Evolutionary conservation across 345 rosid species (phyloP), one percentile per base, ranked within the genome.

Genomic region (Ceriops decandra): DNA sequence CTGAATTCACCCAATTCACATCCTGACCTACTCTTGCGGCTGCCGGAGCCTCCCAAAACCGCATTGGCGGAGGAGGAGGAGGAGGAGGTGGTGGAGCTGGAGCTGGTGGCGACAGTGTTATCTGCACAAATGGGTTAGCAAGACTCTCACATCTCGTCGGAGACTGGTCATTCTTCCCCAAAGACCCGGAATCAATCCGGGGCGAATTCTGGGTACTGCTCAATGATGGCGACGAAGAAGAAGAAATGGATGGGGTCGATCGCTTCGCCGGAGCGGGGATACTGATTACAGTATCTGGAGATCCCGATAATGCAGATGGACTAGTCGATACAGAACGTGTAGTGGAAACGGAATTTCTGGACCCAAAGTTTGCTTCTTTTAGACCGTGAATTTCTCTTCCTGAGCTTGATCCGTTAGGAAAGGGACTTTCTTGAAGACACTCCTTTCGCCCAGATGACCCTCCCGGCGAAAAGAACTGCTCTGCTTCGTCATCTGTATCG

Each of bases 31-130:
- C 26, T 7, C 63, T 65, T 19, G 15, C 28, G 4, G 52, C 73
- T n/a, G 38, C 81, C 10, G 89, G 84, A 59, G 67, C 59, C 76
- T 84, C 90, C 87, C 82, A 85, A 60, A 85, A 79, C 27, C 82
- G 82, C 1, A 75, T 68, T n/a, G 91, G 97, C 0, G 90, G 92
- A 30, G 71, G 97, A 0, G 90, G 92, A 33, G 71, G 85, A 1
- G 86, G 89, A 9, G 90, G 90, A 0, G 96, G 97, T 0, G 92
- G 90, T 0, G 97, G 98, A 0, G 96, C 26, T 24, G 26, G 97
- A 0, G 92, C 89, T 1, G 97, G 98, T 1, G 97, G 97, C 53
- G 97, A 96, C 59, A 84, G 85, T 65, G 78, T 86, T 15, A 27
- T 38, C 0, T 86, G 79, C 30, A 70, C 62, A 79, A 60, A 68